Conservation (phyloP, 2,329 filamentous ascomycete species). For the Lasiodiplodia sp. region DNA sequence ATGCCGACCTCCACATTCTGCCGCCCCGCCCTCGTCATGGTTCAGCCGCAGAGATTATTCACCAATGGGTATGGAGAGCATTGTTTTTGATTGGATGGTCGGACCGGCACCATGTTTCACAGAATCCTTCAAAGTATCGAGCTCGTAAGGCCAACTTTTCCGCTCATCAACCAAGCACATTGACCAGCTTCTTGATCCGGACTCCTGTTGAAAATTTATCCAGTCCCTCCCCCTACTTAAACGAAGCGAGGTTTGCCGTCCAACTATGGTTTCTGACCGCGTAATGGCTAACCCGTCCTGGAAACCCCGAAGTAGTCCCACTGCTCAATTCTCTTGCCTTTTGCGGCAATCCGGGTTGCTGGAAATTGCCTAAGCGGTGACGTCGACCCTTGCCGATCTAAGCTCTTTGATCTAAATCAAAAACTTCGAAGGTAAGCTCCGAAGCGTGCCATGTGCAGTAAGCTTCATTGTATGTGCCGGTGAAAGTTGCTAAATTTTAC, state of each 20-base stretch:
- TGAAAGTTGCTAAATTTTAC: no score
- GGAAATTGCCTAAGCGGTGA: neutral
- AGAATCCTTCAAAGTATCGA: neutral
- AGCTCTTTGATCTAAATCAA: neutral
- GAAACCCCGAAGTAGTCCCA: constrained; percentile 2
- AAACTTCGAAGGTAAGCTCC: neutral
- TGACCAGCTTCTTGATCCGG: neutral
- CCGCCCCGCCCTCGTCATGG: constrained; percentile 4
- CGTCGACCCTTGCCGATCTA: neutral
- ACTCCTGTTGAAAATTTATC: neutral
- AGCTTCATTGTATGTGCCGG: neutral
- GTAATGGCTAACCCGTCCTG: neutral
- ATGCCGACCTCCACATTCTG: neutral
- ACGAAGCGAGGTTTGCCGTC: neutral
- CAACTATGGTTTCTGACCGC: neutral
- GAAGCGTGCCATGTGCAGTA: neutral
- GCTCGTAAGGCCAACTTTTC: neutral
- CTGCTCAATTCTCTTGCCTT: constrained; percentile 1
- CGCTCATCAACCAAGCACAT: neutral
- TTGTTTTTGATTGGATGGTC: neutral
- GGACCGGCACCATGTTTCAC: neutral
- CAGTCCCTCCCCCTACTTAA: neutral
- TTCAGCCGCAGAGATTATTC: neutral
- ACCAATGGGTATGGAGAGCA: neutral
- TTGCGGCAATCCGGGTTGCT: constrained; percentile 7